Conservation (phyloP, 2,329 filamentous ascomycete species). For the Laburnicola sp. region DNA sequence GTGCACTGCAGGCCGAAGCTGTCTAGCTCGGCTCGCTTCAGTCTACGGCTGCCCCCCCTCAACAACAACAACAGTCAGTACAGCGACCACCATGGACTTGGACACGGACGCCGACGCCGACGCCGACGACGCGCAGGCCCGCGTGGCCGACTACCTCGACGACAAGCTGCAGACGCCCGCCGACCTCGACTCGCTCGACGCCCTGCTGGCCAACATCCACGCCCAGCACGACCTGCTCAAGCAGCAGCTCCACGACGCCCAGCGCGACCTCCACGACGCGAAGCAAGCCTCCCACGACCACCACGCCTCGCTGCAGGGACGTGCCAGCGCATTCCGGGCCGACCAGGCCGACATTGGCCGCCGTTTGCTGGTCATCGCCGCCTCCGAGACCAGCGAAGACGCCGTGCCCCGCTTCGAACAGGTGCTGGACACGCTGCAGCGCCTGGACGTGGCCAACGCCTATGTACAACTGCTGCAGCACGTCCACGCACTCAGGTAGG, state of each 20-base stretch:
- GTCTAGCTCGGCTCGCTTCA: too few species aligned
- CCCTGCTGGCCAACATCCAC: conserved; percentile 75
- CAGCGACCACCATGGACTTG: too few species aligned
- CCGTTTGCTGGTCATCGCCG: conserved; percentile 72
- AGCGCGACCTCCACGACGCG: conserved; percentile 69
- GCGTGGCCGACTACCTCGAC: conserved; percentile 88
- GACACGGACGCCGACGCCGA: too few species aligned
- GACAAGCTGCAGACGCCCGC: conserved; percentile 87
- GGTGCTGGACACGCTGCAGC: conserved; percentile 78
- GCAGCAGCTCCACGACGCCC: conserved; percentile 77
- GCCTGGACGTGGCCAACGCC: conserved; percentile 75
- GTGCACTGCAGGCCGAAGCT: too few species aligned
- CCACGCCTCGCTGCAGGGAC: conserved; percentile 59
- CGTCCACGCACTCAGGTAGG: conserved; percentile 68
- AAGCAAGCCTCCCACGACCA: conserved; percentile 66
- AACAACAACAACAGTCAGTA: too few species aligned
- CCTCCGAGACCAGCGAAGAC: conserved; percentile 81
- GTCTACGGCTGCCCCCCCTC: too few species aligned
- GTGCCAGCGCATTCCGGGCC: conserved; percentile 70
- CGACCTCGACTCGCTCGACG: conserved; percentile 80
- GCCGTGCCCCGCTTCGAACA: conserved; percentile 75
- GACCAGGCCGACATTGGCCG: conserved; percentile 80
- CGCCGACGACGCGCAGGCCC: conserved; percentile 47
- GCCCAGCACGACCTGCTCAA: conserved; percentile 82
- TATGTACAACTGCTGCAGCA: conserved; percentile 80